Conservation (phyloP, 208 protist species). For the Herpetomonas tarakana region DNA sequence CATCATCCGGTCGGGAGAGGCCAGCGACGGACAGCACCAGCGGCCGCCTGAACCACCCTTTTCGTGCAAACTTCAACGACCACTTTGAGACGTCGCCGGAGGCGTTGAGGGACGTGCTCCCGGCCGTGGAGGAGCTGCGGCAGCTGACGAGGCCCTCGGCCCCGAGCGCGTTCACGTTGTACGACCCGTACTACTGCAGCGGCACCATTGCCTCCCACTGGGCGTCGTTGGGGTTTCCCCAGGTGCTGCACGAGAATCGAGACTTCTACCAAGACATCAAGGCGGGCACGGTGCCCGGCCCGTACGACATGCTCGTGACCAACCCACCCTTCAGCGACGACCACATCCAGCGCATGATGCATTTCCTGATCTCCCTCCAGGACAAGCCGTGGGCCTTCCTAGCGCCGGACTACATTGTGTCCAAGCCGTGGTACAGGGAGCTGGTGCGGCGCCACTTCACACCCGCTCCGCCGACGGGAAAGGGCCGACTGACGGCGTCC, state of each 20-base stretch:
- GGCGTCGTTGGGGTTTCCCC: conserved; percentile 39
- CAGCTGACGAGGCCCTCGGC: conserved; percentile 45
- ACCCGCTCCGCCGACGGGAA: conserved; percentile 19
- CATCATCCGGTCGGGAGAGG: too few relatives aligned
- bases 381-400: conserved; percentile 63
- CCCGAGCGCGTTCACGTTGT: conserved; percentile 55
- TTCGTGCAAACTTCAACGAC: conserved; percentile 75
- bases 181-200: conserved; percentile 89
- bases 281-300: conserved; percentile 33
- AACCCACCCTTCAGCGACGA: conserved; percentile 82
- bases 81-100: conserved; percentile 73
- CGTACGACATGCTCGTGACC: conserved; percentile 77
- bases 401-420: conserved; percentile 66
- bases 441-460: conserved; percentile 33
- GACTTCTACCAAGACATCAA: conserved; percentile 79
- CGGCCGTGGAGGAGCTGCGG: conserved; percentile 47
- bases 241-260: conserved; percentile 84
- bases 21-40: not conserved
- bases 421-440: conserved; percentile 58
- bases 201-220: conserved; percentile 50
- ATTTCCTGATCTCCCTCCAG: conserved; percentile 28
- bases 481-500: conserved; percentile 18
- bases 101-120: conserved; percentile 57
- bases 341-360: conserved; percentile 56
- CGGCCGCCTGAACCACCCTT: conserved; percentile 25